A percentile compares a stretch with the other conserved stretches of the same genome.
Evolutionary conservation across 495 filamentous ascomycete genomes (phyloP).

Genomic region (Tuber magnatum): DNA sequence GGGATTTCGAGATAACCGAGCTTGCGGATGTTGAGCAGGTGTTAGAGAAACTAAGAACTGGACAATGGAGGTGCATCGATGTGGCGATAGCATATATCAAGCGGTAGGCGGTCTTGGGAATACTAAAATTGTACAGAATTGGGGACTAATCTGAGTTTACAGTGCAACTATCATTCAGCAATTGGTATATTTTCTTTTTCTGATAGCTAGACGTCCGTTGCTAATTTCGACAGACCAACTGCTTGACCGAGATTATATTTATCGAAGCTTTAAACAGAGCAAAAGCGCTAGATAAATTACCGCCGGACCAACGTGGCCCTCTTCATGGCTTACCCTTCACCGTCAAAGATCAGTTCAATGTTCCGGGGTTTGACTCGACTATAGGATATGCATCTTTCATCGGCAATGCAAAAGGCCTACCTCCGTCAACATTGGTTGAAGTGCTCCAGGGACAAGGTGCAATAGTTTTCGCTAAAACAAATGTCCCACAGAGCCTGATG

Average conservation of each 20-base stretch:
- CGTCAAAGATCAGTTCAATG: constrained; percentile 65
- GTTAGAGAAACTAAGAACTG: constrained; percentile 41
- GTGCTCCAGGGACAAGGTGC: constrained; percentile 48
- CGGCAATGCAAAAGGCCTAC: constrained; percentile 44
- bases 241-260: constrained; percentile 60
- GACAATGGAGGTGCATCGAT: constrained; percentile 45
- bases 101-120: constrained; percentile 42
- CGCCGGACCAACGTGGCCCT: constrained; percentile 48
- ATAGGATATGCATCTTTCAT: constrained; percentile 52
- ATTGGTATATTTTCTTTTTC: constrained; percentile 41
- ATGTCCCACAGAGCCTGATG: constrained; percentile 44
- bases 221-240: constrained; percentile 46
- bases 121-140: not conserved
- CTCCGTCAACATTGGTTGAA: constrained; percentile 45
- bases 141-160: constrained; percentile 12
- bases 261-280: constrained; percentile 55
- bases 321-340: constrained; percentile 61
- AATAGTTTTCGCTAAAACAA: constrained; percentile 43
- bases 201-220: not conserved
- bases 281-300: constrained; percentile 53
- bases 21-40: constrained; percentile 44
- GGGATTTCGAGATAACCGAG: constrained; percentile 43
- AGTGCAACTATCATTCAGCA: constrained; percentile 46
- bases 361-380: constrained; percentile 57
- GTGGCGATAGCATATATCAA: constrained; percentile 48